phyloP scores from a whole-genome alignment of 2,329 filamentous ascomycete species.

The Chalaropsis thielavioides region DNA sequence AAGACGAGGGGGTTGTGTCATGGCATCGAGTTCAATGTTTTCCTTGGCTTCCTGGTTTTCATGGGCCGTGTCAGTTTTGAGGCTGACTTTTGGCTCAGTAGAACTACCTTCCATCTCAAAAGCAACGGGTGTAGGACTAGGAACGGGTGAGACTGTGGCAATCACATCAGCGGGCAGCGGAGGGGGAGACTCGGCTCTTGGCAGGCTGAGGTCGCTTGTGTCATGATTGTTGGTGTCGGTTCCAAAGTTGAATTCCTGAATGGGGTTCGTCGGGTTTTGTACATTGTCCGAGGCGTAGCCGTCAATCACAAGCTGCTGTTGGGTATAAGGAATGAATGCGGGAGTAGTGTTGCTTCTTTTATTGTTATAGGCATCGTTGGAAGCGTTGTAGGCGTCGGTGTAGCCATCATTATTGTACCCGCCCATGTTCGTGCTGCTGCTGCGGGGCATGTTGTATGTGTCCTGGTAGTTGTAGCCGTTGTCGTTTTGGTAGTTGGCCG shows the following conservation, averaged over 20 bases:
- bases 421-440: conserved; percentile 3
- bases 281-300: conserved; percentile 24
- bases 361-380: conserved; percentile 23
- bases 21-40: conserved; percentile 60
- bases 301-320: conserved; percentile 20
- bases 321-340: conserved; percentile 14
- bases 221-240: conserved; percentile 34
- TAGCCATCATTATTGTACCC: conserved; percentile 1
- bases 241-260: conserved; percentile 17
- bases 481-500: conserved; percentile 30
- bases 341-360: neutral
- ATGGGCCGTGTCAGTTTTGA: neutral
- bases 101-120: conserved; percentile 63
- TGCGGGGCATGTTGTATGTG: conserved; percentile 26
- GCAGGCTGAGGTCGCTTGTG: conserved; percentile 27
- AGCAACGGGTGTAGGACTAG: neutral
- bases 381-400: neutral
- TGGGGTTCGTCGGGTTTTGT: conserved; percentile 7
- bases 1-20: conserved; percentile 48
- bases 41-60: neutral
- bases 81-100: neutral
- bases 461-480: conserved; percentile 19
- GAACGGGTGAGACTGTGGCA: conserved; percentile 37
- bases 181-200: conserved; percentile 50
- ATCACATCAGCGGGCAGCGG: conserved; percentile 38